phyloP scores from a whole-genome alignment of 2,329 filamentous ascomycete genomes.

The Nectriaceae sp. region DNA sequence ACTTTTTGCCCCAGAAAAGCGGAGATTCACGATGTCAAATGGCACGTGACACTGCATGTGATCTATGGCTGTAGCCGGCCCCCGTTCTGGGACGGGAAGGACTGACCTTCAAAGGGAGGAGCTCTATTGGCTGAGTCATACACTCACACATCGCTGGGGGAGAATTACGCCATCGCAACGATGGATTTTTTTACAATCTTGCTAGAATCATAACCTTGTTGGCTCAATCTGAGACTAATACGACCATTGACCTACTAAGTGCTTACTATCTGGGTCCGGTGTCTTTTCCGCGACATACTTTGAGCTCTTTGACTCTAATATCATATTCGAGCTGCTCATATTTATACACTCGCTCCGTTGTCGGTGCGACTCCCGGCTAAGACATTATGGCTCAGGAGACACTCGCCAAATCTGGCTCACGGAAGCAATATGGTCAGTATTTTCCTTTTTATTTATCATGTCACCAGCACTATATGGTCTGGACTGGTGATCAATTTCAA shows the following conservation, averaged over 20 bases:
- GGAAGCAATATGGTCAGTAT: conserved; percentile 34
- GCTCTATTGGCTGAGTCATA: conserved; percentile 28
- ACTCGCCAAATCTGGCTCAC: conserved; percentile 17
- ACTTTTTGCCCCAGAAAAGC: background rate
- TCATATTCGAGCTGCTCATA: background rate
- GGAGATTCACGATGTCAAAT: background rate
- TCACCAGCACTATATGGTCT: too few species aligned
- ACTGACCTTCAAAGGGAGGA: conserved; percentile 9
- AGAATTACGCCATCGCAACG: conserved; percentile 32
- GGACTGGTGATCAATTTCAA: background rate
- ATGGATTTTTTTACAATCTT: conserved; percentile 22
- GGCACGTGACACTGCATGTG: conserved; percentile 14
- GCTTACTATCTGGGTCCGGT: conserved; percentile 20
- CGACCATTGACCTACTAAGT: conserved; percentile 9
- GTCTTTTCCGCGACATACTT: background rate
- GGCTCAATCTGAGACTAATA: conserved; percentile 13
- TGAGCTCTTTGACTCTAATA: background rate
- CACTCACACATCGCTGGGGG: conserved; percentile 6
- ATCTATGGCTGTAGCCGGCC: conserved; percentile 1
- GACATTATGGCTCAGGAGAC: conserved; percentile 25
- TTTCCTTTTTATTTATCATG: conserved; percentile 1
- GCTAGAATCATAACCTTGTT: conserved; percentile 18
- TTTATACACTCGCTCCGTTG: conserved; percentile 2
- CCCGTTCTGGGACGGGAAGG: background rate
- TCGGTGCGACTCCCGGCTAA: background rate